Evolutionary conservation across 768 basidiomycete species (phyloP).

Genomic region (Suillus spraguei): DNA sequence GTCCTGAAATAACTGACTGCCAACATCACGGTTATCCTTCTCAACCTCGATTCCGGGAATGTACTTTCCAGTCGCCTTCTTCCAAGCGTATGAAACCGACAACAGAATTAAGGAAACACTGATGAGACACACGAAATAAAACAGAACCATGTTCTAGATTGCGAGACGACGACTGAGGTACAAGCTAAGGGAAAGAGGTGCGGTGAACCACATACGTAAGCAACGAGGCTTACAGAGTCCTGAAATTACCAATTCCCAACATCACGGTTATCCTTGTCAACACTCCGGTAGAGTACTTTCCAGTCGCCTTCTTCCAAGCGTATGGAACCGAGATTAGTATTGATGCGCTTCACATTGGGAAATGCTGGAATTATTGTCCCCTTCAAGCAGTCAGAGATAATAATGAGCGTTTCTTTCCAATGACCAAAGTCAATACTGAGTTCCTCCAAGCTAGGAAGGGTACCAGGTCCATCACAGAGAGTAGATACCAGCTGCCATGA

Average conservation of each 20-base stretch:
- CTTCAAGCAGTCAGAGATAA: not conserved
- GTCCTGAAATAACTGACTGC: not conserved
- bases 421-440: not conserved
- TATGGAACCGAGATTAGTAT: too few relatives aligned
- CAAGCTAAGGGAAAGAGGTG: too few relatives aligned
- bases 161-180: too few relatives aligned
- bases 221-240: too few relatives aligned
- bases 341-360: not conserved
- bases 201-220: too few relatives aligned
- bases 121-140: too few relatives aligned
- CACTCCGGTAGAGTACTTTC: not conserved
- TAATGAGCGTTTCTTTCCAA: not conserved
- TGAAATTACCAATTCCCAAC: not conserved
- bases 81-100: not conserved
- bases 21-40: not conserved
- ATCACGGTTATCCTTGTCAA: not conserved
- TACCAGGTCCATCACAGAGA: slow-evolving; percentile 7
- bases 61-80: not conserved
- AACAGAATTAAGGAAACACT: not conserved
- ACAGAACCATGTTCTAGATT: too few relatives aligned
- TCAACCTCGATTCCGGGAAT: not conserved
- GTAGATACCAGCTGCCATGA: not conserved
- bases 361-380: slow-evolving; percentile 1
- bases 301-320: not conserved
- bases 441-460: slow-evolving; percentile 6